Evolutionary conservation across 495 filamentous ascomycete species (phyloP).

Genomic region (Tuber magnatum): DNA sequence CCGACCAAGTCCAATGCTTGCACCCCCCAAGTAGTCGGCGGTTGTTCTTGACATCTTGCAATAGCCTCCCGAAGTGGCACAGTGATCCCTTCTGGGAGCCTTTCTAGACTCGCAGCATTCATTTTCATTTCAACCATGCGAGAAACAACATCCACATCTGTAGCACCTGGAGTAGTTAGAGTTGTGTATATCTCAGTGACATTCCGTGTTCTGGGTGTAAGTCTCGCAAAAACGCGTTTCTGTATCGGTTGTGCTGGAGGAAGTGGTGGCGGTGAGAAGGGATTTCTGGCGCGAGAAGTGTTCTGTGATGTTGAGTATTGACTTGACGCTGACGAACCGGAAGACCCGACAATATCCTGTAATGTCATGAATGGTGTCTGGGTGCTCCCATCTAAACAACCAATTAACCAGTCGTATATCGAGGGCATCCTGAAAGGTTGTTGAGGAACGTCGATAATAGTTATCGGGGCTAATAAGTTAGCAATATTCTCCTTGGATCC

Average conservation of each 20-base stretch:
- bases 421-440: slow-evolving; percentile 63
- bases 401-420: slow-evolving; percentile 58
- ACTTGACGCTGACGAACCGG: slow-evolving; percentile 42
- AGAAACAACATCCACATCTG: slow-evolving; percentile 50
- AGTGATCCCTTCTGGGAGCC: slow-evolving; percentile 72
- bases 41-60: slow-evolving; percentile 67
- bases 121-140: slow-evolving; percentile 57
- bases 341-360: slow-evolving; percentile 49
- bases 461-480: slow-evolving; percentile 43
- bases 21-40: slow-evolving; percentile 67
- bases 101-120: slow-evolving; percentile 57
- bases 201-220: slow-evolving; percentile 61
- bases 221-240: slow-evolving; percentile 39
- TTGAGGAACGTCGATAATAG: slow-evolving; percentile 45
- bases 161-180: slow-evolving; percentile 40
- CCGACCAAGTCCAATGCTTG: slow-evolving; percentile 66
- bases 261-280: slow-evolving; percentile 38
- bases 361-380: slow-evolving; percentile 54
- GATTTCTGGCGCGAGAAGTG: slow-evolving; percentile 34
- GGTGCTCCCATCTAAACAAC: slow-evolving; percentile 50
- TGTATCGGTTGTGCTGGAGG: slow-evolving; percentile 30
- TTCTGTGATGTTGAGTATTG: slow-evolving; percentile 35
- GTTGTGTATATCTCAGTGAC: slow-evolving; percentile 52
- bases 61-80: slow-evolving; percentile 79
- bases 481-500: background rate